These are phyloP conservation scores for Triglochin maritima DNA, from an alignment of 106 monocot genomes.

Conservation along the genomic window DNA sequence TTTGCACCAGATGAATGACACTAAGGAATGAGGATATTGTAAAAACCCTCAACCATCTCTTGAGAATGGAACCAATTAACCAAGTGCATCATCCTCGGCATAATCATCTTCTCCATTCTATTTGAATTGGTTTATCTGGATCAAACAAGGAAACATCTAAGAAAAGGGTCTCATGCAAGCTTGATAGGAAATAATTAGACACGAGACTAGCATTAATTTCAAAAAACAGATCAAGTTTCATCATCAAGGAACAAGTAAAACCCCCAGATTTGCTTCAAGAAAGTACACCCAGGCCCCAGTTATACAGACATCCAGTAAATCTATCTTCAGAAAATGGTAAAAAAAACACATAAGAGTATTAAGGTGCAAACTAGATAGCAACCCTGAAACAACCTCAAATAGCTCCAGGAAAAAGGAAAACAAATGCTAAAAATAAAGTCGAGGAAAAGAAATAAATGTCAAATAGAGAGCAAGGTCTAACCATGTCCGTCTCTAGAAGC, in stretches of 20 bases:
- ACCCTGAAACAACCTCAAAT: background rate
- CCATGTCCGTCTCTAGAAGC: constrained; percentile 4
- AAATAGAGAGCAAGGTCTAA: background rate
- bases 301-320: background rate
- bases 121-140: constrained; percentile 4
- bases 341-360: background rate
- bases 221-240: background rate
- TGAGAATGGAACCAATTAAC: no score
- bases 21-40: background rate
- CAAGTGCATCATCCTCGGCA: background rate
- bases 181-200: background rate
- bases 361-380: background rate
- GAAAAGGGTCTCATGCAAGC: background rate
- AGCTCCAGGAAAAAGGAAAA: background rate
- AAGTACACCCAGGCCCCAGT: background rate
- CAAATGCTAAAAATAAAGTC: background rate
- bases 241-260: background rate
- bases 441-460: background rate
- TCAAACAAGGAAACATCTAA: background rate
- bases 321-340: background rate
- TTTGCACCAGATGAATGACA: background rate
- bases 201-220: background rate
- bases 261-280: no score
- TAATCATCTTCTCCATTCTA: constrained; percentile 11
- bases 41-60: background rate